Evolutionary conservation across 768 basidiomycete species (phyloP), one percentile per base, ranked within the genome.

Genomic region (Amanita brunnescens): DNA sequence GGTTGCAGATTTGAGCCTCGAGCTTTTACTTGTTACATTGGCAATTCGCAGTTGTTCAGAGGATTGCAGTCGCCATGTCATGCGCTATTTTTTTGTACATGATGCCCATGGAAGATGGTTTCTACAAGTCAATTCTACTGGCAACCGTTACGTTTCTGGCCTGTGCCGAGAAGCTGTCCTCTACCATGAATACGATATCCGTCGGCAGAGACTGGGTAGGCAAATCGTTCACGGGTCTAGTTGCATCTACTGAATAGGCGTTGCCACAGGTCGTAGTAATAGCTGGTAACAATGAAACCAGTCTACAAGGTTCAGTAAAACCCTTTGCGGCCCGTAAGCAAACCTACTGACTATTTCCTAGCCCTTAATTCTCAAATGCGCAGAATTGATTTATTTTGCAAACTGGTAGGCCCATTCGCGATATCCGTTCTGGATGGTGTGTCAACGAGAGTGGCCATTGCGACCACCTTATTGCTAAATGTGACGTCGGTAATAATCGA

Each of bases 141-240:
- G 54, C 54, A 7, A 8, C 60, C 5, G 30, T 47, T 6, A 34
- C 52, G 7, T 24, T 53, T 9, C 34, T 51, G 37, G 61, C 64
- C 0, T 64, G 64, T 37, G 51, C 59, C 4, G 62, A 66, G 47
- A 66, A 61, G 53, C 53, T 66, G 30, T 56, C 57, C 30, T 55
- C 59, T 3, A 59, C 59, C 14, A 60, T 61, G 57, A 65, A 65
- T 32, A 54, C 54, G 1, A 60, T 66, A 5, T 48, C 64, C 5
- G 53, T 66, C 10, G 62, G 64, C 52, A 45, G 61, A 40, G 64
- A 66, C 44, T 66, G 64, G 64, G 64, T 61, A 44, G 23, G 58
- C 40, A 20, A 16, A 10, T 52, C n/a, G 3, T 26, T 34, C 13
- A 33, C n/a, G 18, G n/a, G n/a, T n/a, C n/a, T n/a, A 26, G 18